These are phyloP conservation scores for Epichloe uncinata DNA, from an alignment of 2,329 filamentous ascomycete species.

Conservation along the genomic window DNA sequence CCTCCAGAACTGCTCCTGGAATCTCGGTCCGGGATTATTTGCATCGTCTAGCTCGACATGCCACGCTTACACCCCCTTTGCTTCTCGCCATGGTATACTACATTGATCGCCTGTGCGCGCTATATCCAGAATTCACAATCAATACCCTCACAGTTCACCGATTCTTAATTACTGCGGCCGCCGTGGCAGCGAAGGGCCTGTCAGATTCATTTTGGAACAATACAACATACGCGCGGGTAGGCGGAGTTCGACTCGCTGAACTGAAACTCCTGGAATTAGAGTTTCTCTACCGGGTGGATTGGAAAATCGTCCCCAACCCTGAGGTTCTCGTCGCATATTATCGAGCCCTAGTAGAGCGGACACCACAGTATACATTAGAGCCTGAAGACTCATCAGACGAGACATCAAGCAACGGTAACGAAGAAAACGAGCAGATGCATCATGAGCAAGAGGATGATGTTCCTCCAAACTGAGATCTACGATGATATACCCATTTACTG, in stretches of 20 bases:
- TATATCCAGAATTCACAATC: constrained; percentile 92
- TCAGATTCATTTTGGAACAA: constrained; percentile 99
- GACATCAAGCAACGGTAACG: constrained; percentile 11
- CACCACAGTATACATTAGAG: constrained; percentile 41
- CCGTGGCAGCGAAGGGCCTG: constrained; percentile 88
- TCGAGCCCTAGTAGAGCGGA: constrained; percentile 62
- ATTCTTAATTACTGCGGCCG: constrained; percentile 90
- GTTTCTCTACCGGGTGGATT: constrained; percentile 83
- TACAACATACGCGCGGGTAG: constrained; percentile 85
- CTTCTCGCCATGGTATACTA: constrained; percentile 99
- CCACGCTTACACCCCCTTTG: constrained; percentile 82
- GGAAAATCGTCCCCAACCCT: constrained; percentile 92
- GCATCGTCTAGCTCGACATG: constrained; percentile 82
- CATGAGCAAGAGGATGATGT: constrained; percentile 8
- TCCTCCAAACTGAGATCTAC: constrained; percentile 1
- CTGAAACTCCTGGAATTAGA: constrained; percentile 86
- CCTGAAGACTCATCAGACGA: constrained; percentile 16
- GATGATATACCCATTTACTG: constrained; percentile 8
- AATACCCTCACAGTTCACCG: constrained; percentile 94
- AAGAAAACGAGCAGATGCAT: constrained; percentile 19
- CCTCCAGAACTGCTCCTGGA: constrained; percentile 49
- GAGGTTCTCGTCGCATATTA: constrained; percentile 93
- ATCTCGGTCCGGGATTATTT: constrained; percentile 94
- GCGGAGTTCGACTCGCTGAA: constrained; percentile 81
- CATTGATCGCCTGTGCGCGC: constrained; percentile 83